These are phyloP conservation scores for Calocera cornea DNA, from an alignment of 768 basidiomycete species.

Conservation along the genomic window DNA sequence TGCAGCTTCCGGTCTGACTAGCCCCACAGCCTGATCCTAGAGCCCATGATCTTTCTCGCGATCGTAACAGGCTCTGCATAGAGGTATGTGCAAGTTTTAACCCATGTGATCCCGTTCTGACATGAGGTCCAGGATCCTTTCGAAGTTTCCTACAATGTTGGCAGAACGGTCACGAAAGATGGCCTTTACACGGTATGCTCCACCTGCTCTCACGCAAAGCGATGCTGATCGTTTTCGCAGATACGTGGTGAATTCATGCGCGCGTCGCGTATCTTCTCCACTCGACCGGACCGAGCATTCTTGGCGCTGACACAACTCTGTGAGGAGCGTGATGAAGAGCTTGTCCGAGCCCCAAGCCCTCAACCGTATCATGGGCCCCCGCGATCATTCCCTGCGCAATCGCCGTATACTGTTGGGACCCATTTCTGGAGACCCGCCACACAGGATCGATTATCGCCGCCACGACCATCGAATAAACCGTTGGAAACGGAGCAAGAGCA, in stretches of 20 bases:
- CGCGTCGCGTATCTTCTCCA: conserved; percentile 69
- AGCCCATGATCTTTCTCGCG: conserved; percentile 52
- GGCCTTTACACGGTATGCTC: conserved; percentile 75
- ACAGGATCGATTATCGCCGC: conserved; percentile 42
- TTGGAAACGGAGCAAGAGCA: background rate
- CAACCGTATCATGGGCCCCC: conserved; percentile 14
- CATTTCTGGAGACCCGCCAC: conserved; percentile 31
- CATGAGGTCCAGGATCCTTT: conserved; percentile 67
- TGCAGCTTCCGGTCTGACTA: background rate
- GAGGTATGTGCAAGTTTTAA: conserved; percentile 42
- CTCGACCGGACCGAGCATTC: conserved; percentile 67
- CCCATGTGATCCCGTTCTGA: conserved; percentile 4
- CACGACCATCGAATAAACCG: conserved; percentile 19
- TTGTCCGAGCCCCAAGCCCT: conserved; percentile 23
- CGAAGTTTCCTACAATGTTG: conserved; percentile 90
- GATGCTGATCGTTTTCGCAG: conserved; percentile 29
- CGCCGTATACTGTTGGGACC: conserved; percentile 54
- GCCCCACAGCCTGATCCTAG: conserved; percentile 16
- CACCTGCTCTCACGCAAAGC: background rate
- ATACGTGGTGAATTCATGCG: conserved; percentile 99
- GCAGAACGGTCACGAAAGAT: conserved; percentile 90
- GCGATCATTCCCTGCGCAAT: conserved; percentile 44
- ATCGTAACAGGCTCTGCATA: conserved; percentile 90
- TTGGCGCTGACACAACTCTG: conserved; percentile 79
- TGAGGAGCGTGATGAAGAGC: conserved; percentile 58